phyloP scores from a whole-genome alignment of 208 protist species.

The Novymonas esmeraldas region DNA sequence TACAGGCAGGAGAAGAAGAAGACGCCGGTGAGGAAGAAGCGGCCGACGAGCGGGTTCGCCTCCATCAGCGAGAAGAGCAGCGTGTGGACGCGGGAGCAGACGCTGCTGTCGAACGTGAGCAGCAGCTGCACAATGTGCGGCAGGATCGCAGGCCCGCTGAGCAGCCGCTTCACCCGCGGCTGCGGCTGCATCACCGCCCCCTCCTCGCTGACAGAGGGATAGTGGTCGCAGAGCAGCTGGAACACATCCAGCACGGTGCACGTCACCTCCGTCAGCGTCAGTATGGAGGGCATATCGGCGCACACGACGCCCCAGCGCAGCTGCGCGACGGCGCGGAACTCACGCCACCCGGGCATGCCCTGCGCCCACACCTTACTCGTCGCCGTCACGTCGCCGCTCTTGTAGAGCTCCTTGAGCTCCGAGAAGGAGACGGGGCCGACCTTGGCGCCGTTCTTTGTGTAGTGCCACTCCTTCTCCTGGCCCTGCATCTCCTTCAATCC shows the following conservation, averaged over 20 bases:
- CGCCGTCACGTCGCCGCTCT: conserved; percentile 43
- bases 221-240: conserved; percentile 84
- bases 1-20: conserved; percentile 97
- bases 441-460: conserved; percentile 38
- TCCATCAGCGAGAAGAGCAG: conserved; percentile 89
- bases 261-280: conserved; percentile 91
- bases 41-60: conserved; percentile 84
- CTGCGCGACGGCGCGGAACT: conserved; percentile 87
- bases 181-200: conserved; percentile 92
- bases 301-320: conserved; percentile 90
- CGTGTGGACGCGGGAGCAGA: conserved; percentile 80
- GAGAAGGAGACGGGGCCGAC: conserved; percentile 73
- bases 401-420: conserved; percentile 65
- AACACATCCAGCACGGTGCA: conserved; percentile 92
- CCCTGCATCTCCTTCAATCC: conserved; percentile 62
- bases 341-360: conserved; percentile 92
- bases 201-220: conserved; percentile 83
- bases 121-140: conserved; percentile 95
- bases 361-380: conserved; percentile 94
- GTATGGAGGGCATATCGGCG: conserved; percentile 54
- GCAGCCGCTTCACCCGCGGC: conserved; percentile 89
- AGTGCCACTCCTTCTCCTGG: conserved; percentile 93
- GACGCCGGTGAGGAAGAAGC: conserved; percentile 92
- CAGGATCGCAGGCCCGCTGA: conserved; percentile 81
- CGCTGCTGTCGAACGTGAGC: conserved; percentile 90